Percentiles rank a stretch among this genome's conserved stretches.
These are phyloP conservation scores for Jacaranda copaia DNA, from an alignment of 257 asterid genomes.

Conservation along the genomic window DNA sequence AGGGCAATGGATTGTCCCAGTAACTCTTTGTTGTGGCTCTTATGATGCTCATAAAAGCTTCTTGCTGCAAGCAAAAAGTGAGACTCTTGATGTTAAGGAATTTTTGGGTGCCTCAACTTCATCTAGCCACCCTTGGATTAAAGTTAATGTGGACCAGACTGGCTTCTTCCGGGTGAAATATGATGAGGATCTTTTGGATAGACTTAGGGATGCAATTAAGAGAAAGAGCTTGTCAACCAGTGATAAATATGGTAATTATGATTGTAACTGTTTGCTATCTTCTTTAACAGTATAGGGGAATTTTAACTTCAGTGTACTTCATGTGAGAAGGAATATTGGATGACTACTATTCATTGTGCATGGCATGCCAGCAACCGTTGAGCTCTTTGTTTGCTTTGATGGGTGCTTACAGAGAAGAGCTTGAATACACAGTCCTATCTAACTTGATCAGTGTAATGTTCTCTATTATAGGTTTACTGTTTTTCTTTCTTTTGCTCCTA, in stretches of 20 bases:
- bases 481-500: constrained; percentile 9
- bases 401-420: constrained; percentile 88
- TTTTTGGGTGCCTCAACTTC: constrained; percentile 54
- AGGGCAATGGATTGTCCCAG: constrained; percentile 94
- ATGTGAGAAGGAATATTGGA: constrained; percentile 83
- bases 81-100: constrained; percentile 68
- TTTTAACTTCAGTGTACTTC: constrained; percentile 36
- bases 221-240: constrained; percentile 68
- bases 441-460: constrained; percentile 76
- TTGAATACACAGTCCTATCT: constrained; percentile 77
- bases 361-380: constrained; percentile 84
- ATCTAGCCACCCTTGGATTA: constrained; percentile 71
- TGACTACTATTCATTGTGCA: constrained; percentile 79
- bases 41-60: constrained; percentile 73
- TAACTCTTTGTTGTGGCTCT: constrained; percentile 77
- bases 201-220: constrained; percentile 87
- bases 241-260: constrained; percentile 76
- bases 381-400: constrained; percentile 83
- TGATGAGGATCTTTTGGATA: constrained; percentile 78
- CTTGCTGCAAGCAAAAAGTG: constrained; percentile 72
- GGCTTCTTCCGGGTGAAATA: constrained; percentile 91
- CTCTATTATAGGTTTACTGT: constrained; percentile 23
- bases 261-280: constrained; percentile 4
- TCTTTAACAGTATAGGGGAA: background rate
- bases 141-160: constrained; percentile 83